Evolutionary conservation across 2,329 filamentous ascomycete species (phyloP).

Genomic region (Tolypocladium amazonense): DNA sequence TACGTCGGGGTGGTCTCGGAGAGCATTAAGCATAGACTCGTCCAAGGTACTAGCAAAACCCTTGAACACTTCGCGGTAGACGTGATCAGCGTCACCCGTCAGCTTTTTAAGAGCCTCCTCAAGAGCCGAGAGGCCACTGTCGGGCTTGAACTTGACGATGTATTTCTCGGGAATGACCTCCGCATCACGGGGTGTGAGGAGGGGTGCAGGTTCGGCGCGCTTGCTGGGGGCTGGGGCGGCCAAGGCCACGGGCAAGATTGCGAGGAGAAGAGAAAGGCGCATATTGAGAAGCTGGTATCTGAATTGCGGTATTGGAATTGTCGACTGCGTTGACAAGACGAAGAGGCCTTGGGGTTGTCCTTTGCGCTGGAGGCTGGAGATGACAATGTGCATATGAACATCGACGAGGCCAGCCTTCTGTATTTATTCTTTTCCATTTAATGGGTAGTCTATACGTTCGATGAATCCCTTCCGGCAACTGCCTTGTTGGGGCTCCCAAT

Average conservation of each 20-base stretch:
- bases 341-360: background rate
- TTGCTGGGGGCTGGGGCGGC: conserved; percentile 4
- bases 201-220: conserved; percentile 9
- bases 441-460: background rate
- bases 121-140: conserved; percentile 3
- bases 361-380: background rate
- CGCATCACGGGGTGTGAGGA: conserved; percentile 5
- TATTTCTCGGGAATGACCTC: conserved; percentile 14
- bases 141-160: conserved; percentile 16
- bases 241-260: conserved; percentile 6
- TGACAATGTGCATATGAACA: background rate
- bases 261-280: conserved; percentile 5
- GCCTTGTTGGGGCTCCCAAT: background rate
- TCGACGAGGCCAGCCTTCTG: background rate
- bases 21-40: conserved; percentile 4
- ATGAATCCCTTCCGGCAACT: background rate
- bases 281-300: conserved; percentile 1
- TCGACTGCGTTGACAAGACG: background rate
- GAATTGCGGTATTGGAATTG: background rate
- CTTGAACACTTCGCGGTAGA: conserved; percentile 11
- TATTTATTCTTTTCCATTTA: background rate
- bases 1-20: conserved; percentile 14
- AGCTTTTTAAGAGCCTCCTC: conserved; percentile 8
- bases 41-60: conserved; percentile 14
- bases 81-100: conserved; percentile 9